phyloP scores from a whole-genome alignment of 2,329 filamentous ascomycete genomes.

The Aspergillus floridensis region DNA sequence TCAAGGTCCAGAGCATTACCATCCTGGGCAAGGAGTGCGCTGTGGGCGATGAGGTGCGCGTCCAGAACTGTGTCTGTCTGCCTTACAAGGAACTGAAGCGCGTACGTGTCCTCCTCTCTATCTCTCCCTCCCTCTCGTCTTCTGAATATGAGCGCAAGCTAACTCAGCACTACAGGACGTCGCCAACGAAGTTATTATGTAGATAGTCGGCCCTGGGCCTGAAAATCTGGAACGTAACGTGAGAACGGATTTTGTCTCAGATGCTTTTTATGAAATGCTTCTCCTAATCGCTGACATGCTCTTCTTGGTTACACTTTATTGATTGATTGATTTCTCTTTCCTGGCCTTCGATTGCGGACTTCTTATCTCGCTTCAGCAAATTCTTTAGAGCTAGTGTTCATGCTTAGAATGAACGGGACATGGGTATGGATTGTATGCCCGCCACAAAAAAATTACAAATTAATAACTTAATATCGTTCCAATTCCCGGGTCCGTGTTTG shows the following conservation, averaged over 20 bases:
- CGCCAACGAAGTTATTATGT: conserved; percentile 79
- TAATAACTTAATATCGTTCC: conserved; percentile 2
- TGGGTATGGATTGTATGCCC: background rate
- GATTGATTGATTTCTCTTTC: background rate
- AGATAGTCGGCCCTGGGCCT: conserved; percentile 30
- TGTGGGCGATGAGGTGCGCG: conserved; percentile 88
- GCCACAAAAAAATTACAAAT: background rate
- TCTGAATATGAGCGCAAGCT: background rate
- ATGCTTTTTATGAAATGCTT: conserved; percentile 1
- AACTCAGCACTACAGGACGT: conserved; percentile 31
- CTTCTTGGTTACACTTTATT: background rate
- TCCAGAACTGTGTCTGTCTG: conserved; percentile 97
- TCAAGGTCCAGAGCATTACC: conserved; percentile 98
- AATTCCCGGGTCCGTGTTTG: background rate
- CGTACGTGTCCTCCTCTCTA: conserved; percentile 53
- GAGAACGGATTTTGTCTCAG: background rate
- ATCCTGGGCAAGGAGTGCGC: conserved; percentile 95
- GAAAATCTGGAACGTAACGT: background rate
- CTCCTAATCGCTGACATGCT: background rate
- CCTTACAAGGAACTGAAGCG: conserved; percentile 98
- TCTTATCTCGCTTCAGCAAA: background rate
- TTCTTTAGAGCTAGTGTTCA: conserved; percentile 1
- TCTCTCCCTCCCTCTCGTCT: background rate
- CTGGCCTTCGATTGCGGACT: background rate
- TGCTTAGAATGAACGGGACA: background rate